Conservation (phyloP, 306 rosid species). For the Lupinus albus region DNA sequence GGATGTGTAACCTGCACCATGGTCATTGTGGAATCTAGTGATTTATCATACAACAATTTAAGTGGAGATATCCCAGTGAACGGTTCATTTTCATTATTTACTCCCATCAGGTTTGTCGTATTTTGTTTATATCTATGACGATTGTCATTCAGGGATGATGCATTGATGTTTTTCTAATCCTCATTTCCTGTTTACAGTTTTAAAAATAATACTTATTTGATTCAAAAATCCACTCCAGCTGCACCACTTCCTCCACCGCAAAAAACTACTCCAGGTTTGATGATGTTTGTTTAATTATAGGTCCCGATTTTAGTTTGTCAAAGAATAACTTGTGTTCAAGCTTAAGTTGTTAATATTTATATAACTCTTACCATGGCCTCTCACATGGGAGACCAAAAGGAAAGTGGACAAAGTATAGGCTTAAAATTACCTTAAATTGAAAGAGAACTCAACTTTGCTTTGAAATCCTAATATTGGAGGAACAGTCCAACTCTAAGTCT, state of each 20-base stretch:
- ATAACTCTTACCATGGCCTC: not conserved
- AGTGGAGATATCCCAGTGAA: slow-evolving; percentile 66
- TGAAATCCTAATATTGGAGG: slow-evolving; percentile 5
- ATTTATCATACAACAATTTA: slow-evolving; percentile 73
- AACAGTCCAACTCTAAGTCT: too few species aligned
- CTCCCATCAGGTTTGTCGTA: slow-evolving; percentile 80
- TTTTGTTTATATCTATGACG: slow-evolving; percentile 10
- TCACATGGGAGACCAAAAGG: not conserved
- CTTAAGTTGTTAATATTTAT: slow-evolving; percentile 12
- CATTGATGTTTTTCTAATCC: slow-evolving; percentile 32
- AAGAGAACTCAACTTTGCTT: slow-evolving; percentile 9
- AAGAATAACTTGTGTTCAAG: slow-evolving; percentile 20
- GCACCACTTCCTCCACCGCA: slow-evolving; percentile 49
- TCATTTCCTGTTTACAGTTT: slow-evolving; percentile 59
- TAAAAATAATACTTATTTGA: slow-evolving; percentile 48
- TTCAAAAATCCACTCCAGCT: slow-evolving; percentile 29
- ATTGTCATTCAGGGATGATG: slow-evolving; percentile 23
- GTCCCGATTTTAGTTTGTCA: too few species aligned
- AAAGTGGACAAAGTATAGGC: not conserved
- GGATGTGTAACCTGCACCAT: slow-evolving; percentile 38
- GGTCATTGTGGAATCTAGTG: slow-evolving; percentile 59
- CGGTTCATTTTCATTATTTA: slow-evolving; percentile 86
- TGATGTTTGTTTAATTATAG: not conserved
- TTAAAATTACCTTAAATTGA: slow-evolving; percentile 24
- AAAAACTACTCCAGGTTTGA: slow-evolving; percentile 55